Evolutionary conservation across 768 basidiomycete genomes (phyloP).

Genomic region (Boletus rufocinnamomeus): DNA sequence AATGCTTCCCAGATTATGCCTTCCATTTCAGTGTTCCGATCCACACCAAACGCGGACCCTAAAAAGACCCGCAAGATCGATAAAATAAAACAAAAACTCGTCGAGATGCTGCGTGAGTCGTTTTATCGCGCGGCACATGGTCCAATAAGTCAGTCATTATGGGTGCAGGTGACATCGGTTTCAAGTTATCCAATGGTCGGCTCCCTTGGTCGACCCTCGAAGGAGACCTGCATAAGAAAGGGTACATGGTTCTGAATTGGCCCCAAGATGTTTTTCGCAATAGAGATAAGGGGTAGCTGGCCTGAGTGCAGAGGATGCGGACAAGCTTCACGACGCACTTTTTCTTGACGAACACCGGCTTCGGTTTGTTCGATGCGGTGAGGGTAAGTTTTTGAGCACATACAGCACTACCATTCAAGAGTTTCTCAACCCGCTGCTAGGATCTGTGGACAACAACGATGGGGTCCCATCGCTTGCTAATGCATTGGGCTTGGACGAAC

Average conservation of each 20-base stretch:
- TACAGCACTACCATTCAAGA: not conserved
- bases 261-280: conserved; percentile 3
- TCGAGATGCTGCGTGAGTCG: conserved; percentile 13
- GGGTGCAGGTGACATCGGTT: conserved; percentile 6
- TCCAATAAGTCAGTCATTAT: not conserved
- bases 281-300: conserved; percentile 4
- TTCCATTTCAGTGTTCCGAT: not conserved
- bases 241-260: conserved; percentile 13
- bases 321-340: conserved; percentile 11
- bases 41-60: not conserved
- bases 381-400: not conserved
- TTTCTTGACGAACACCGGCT: not conserved
- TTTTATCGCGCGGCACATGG: not conserved
- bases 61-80: conserved; percentile 1
- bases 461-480: no score
- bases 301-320: conserved; percentile 3
- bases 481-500: not conserved
- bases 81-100: conserved; percentile 1
- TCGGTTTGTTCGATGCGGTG: not conserved
- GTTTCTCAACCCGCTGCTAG: not conserved
- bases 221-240: not conserved
- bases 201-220: conserved; percentile 19
- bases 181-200: conserved; percentile 1
- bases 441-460: not conserved
- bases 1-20: not conserved